Evolutionary conservation across 2,329 filamentous ascomycete species (phyloP).

Genomic region (Thielaviopsis ethacetica): DNA sequence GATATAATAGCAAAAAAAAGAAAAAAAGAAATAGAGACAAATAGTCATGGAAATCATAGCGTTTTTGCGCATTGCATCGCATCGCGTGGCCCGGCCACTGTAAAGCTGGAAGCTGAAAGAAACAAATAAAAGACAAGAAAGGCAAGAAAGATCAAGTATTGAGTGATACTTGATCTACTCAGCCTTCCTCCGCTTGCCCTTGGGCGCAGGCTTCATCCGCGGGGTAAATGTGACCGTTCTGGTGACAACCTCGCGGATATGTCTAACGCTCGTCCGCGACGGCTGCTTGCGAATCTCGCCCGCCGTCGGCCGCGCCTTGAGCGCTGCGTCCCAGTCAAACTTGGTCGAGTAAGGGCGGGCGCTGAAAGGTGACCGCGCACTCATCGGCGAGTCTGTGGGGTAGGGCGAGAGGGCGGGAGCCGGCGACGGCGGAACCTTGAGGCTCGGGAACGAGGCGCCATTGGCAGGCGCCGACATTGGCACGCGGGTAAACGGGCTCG

Average conservation of each 20-base stretch:
- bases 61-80: not conserved
- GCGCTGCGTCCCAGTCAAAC: conserved; percentile 62
- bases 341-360: conserved; percentile 49
- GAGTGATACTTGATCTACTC: conserved; percentile 19
- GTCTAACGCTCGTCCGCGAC: conserved; percentile 44
- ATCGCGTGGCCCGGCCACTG: not conserved
- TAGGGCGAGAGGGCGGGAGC: conserved; percentile 36
- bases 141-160: not conserved
- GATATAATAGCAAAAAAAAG: conserved; percentile 1
- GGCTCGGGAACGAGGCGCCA: conserved; percentile 44
- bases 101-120: not conserved
- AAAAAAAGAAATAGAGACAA: conserved; percentile 4
- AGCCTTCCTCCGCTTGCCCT: conserved; percentile 76
- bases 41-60: conserved; percentile 3
- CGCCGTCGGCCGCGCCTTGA: conserved; percentile 44
- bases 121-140: conserved; percentile 2
- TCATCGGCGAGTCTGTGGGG: conserved; percentile 48
- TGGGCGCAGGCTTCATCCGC: conserved; percentile 73
- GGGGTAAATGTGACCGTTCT: conserved; percentile 83
- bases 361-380: conserved; percentile 62
- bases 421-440: conserved; percentile 66
- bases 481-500: conserved; percentile 35
- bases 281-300: conserved; percentile 34
- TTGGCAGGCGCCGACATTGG: conserved; percentile 46
- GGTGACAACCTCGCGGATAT: conserved; percentile 84